Evolutionary conservation across 331 rosid genomes (phyloP).

Genomic region (Quercus lobata): DNA sequence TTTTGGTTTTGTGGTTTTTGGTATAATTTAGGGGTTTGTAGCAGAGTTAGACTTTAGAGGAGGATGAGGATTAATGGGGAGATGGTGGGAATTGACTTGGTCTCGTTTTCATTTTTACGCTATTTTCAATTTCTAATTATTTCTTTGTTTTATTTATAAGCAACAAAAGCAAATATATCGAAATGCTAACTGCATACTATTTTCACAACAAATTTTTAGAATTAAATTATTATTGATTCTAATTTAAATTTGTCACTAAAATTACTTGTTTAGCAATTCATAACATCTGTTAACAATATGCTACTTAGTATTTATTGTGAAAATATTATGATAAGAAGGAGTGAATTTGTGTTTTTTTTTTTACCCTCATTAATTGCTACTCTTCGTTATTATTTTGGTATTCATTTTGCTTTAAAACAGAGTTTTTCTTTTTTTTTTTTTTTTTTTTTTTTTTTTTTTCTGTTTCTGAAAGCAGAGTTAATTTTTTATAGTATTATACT

Average conservation of each 20-base stretch:
- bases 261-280: rapidly evolving
- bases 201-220: rapidly evolving
- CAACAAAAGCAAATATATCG: too few species aligned
- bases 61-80: neutral
- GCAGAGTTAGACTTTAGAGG: neutral
- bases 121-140: neutral
- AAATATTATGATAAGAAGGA: too few species aligned
- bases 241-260: rapidly evolving
- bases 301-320: rapidly evolving
- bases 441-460: too few species aligned
- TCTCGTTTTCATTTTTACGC: neutral
- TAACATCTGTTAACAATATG: rapidly evolving
- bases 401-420: too few species aligned
- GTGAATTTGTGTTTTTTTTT: too few species aligned
- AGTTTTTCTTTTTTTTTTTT: too few species aligned
- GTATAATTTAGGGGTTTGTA: neutral
- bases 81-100: neutral
- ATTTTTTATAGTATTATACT: too few species aligned
- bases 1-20: neutral
- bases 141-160: too few species aligned
- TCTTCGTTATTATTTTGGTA: too few species aligned
- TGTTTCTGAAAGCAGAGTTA: too few species aligned
- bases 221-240: rapidly evolving
- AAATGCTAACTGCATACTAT: rapidly evolving
- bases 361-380: too few species aligned